A percentile compares a stretch with the other conserved stretches of the same genome.
These are phyloP conservation scores for Mortierella sp. DNA, from an alignment of 371 early-diverging fungal genomes.

Conservation along the genomic window DNA sequence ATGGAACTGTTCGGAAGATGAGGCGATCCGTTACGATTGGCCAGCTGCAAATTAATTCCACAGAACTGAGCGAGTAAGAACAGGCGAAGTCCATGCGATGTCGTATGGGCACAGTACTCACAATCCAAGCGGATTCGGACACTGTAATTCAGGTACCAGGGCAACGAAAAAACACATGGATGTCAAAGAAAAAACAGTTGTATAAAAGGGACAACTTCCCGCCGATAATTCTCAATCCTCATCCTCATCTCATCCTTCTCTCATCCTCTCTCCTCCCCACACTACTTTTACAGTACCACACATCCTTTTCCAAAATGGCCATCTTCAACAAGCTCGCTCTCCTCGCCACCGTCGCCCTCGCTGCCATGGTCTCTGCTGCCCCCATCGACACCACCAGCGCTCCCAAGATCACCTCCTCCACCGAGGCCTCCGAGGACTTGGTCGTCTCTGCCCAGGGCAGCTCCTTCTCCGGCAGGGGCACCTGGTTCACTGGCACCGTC, in stretches of 20 bases:
- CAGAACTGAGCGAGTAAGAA: not conserved
- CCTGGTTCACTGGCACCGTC: conserved; percentile 36
- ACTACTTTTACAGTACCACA: not conserved
- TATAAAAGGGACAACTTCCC: conserved; percentile 14
- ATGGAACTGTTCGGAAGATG: not conserved
- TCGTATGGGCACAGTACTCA: not conserved
- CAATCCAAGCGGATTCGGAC: not conserved
- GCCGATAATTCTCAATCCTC: not conserved
- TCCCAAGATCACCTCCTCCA: conserved; percentile 2
- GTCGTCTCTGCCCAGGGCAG: conserved; percentile 13
- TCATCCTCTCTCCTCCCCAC: not conserved
- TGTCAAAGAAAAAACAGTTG: not conserved
- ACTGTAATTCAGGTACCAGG: conserved; percentile 4
- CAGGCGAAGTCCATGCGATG: not conserved
- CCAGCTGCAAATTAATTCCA: not conserved
- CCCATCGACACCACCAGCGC: conserved; percentile 38
- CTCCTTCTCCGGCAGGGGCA: conserved; percentile 28
- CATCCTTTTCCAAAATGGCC: conserved; percentile 22
- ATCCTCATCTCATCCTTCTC: not conserved
- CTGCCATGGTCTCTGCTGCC: conserved; percentile 37
- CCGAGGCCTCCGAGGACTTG: not conserved
- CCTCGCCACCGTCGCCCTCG: conserved; percentile 39
- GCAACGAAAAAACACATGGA: not conserved
- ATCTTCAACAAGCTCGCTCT: conserved; percentile 48
- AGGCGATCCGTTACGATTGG: not conserved